Conservation (phyloP, 768 basidiomycete genomes). For the Boletales sp. region DNA sequence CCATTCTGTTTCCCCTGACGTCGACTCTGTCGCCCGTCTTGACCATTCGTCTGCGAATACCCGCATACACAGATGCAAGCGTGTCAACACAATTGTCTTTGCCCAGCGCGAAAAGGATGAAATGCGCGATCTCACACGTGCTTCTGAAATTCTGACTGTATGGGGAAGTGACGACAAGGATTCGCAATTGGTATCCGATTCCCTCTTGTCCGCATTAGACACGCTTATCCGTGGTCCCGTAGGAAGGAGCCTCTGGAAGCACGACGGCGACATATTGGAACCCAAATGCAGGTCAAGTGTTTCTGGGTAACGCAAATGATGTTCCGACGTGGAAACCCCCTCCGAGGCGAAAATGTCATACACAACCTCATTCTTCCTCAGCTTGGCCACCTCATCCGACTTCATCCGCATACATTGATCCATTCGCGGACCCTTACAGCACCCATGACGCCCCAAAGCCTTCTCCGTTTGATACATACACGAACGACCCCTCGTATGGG, state of each 20-base stretch:
- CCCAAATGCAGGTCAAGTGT: conserved; percentile 61
- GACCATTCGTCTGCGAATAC: conserved; percentile 5
- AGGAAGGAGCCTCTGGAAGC: conserved; percentile 26
- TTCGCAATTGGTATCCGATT: conserved; percentile 8
- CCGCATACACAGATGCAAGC: conserved; percentile 26
- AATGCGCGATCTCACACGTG: conserved; percentile 83
- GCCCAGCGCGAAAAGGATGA: conserved; percentile 83
- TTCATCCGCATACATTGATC: conserved; percentile 11
- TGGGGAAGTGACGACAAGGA: conserved; percentile 19
- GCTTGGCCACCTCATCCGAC: not conserved
- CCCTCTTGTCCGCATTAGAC: not conserved
- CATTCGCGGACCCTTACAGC: conserved; percentile 14
- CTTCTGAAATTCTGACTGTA: conserved; percentile 69
- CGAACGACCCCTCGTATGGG: conserved; percentile 47
- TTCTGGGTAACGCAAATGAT: conserved; percentile 80
- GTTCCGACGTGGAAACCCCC: conserved; percentile 50
- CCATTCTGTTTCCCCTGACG: not conserved
- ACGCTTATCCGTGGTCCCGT: conserved; percentile 2
- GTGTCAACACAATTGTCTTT: conserved; percentile 71
- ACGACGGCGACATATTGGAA: conserved; percentile 48
- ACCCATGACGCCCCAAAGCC: conserved; percentile 17
- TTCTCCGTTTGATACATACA: conserved; percentile 32
- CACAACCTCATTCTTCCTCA: not conserved
- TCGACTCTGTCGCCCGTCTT: not conserved
- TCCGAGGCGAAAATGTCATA: conserved; percentile 11